Base-by-base conservation (phyloP, 805 yeast genomes). In the Candida coleopterorum region DNA sequence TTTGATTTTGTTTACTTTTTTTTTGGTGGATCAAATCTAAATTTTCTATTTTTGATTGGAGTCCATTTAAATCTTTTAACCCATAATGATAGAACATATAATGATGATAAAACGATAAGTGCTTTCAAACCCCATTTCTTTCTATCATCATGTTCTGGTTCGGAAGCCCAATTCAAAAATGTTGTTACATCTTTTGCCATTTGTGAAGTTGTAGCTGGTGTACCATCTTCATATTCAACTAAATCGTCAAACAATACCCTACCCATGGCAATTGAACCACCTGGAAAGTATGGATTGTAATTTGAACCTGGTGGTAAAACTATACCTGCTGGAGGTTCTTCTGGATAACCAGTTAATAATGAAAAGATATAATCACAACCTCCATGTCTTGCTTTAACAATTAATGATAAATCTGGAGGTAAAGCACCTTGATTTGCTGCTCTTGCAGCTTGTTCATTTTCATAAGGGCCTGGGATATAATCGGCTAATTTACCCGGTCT, bases 201-300 rank as follows among this genome's bases (percentile, higher is more conserved):
- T 75, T 93, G 98, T 40, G 97, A 82, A 46, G 97, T 84, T 37
- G 97, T 81, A 37, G 98, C 97, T 42, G 95, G 96, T 42, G 98
- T 93, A 60, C 98, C 98, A 64, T 93, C 98, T 65, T 93, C 98
- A 70, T 81, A 93, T 74, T 93, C 98, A 47, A 93, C 98, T 58
- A 93, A 75, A 49, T 86, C 98, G 62, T 93, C 98, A 53, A 89
- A 93, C 64, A 93, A 75, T 42, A 90, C 97, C 74, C 98, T 85
- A 61, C 86, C 97, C 98, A 93, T 93, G 53, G 96, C 98, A 73
- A 93, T 90, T 29, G 97, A 77, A 49, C 98, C 97, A 71, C 97
- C 97, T 64, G 98, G 97, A 96, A 93, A 93, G 77, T 93, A 93
- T 58, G 98, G 98, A 78, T 93, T 93, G 73, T 93, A 93, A 81